Evolutionary conservation across 2,329 filamentous ascomycete species (phyloP).

Genomic region (Trichoderma cornu-damae): DNA sequence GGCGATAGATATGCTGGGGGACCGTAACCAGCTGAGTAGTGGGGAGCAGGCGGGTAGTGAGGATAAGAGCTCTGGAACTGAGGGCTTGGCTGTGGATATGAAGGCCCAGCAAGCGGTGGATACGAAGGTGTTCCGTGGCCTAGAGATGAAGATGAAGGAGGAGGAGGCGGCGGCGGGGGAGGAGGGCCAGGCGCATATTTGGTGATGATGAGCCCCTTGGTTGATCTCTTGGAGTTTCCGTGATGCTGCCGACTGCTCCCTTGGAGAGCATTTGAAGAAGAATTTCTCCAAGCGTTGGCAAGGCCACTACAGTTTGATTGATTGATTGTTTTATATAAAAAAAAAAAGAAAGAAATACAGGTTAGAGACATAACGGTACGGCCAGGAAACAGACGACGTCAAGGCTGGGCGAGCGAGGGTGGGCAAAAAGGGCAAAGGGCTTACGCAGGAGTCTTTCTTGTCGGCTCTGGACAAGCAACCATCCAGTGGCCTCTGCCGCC

Average conservation of each 20-base stretch:
- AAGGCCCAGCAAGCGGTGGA: constrained; percentile 24
- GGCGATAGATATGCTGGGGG: constrained; percentile 26
- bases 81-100: constrained; percentile 26
- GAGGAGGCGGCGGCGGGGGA: neutral
- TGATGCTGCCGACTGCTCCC: constrained; percentile 29
- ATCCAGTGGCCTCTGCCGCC: constrained; percentile 48
- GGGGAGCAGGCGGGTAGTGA: constrained; percentile 24
- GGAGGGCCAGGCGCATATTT: constrained; percentile 31
- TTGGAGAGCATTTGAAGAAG: constrained; percentile 28
- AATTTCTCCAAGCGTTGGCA: constrained; percentile 33
- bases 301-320: constrained; percentile 31
- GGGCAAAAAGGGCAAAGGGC: constrained; percentile 26
- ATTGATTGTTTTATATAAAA: too few relatives aligned
- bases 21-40: constrained; percentile 27
- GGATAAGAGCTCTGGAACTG: constrained; percentile 25
- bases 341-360: too few relatives aligned
- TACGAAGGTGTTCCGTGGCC: constrained; percentile 22
- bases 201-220: constrained; percentile 34
- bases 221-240: constrained; percentile 30
- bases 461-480: constrained; percentile 49
- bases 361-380: neutral
- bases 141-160: constrained; percentile 10
- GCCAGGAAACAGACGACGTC: neutral
- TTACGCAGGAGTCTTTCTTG: constrained; percentile 47
- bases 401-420: neutral